These are phyloP conservation scores for Puccinia polysora DNA, from an alignment of 1,284 basidiomycete species.

Conservation along the genomic window DNA sequence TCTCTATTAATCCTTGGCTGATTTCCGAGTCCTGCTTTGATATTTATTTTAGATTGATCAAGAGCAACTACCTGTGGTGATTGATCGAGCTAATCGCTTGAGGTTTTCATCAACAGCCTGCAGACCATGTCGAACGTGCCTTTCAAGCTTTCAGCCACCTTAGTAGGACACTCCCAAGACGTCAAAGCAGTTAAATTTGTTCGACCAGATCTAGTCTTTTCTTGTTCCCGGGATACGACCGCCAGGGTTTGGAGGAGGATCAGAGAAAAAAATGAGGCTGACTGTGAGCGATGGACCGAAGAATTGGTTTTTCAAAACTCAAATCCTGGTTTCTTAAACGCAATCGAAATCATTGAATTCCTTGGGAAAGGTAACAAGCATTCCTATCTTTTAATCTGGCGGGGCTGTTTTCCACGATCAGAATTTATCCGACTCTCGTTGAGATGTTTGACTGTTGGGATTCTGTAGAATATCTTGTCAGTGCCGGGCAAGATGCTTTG, in stretches of 20 bases:
- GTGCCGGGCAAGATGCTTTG: slow-evolving; percentile 77
- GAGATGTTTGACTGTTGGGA: background rate
- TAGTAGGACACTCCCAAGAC: slow-evolving; percentile 65
- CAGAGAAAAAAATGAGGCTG: slow-evolving; percentile 52
- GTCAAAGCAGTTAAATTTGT: slow-evolving; percentile 57
- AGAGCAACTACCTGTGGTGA: too few species aligned
- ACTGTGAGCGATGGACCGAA: slow-evolving; percentile 57
- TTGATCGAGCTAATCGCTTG: too few species aligned
- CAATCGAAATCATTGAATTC: slow-evolving; percentile 64
- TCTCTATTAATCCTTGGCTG: too few species aligned
- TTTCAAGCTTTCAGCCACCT: slow-evolving; percentile 75
- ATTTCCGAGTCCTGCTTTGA: too few species aligned
- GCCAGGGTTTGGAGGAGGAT: slow-evolving; percentile 74
- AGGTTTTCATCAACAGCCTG: too few species aligned
- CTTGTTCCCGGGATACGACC: slow-evolving; percentile 81
- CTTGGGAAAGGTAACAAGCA: slow-evolving; percentile 51
- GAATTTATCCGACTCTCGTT: slow-evolving; percentile 12
- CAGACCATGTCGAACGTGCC: slow-evolving; percentile 51
- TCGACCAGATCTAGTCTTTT: slow-evolving; percentile 63
- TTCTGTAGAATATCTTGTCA: slow-evolving; percentile 72
- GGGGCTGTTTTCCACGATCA: too few species aligned
- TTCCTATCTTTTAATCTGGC: too few species aligned
- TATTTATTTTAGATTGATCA: too few species aligned
- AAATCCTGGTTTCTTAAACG: slow-evolving; percentile 72
- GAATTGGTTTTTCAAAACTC: slow-evolving; percentile 61